Percentiles rank a stretch among this genome's conserved stretches.
phyloP scores from a whole-genome alignment of 768 basidiomycete genomes.

The Xerocomellus intermedius region DNA sequence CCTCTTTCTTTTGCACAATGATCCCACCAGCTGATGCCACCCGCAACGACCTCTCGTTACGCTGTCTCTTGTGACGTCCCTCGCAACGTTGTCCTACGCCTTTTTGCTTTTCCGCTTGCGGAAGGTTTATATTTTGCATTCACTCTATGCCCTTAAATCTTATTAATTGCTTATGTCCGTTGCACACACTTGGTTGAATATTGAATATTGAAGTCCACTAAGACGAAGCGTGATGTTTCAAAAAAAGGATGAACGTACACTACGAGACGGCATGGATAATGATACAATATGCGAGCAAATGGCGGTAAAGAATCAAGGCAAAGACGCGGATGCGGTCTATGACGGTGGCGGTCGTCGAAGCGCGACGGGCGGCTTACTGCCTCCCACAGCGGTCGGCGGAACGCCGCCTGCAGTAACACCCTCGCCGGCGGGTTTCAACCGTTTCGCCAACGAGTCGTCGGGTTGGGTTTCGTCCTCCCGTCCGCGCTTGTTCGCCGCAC shows the following conservation, averaged over 20 bases:
- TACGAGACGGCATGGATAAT: conserved; percentile 15
- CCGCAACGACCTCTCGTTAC: conserved; percentile 22
- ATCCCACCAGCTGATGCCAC: conserved; percentile 8
- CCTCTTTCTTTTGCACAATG: background rate
- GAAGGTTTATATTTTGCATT: background rate
- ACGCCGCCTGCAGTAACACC: background rate
- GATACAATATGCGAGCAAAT: conserved; percentile 15
- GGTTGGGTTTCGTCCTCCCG: conserved; percentile 51
- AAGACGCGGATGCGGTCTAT: too few species aligned
- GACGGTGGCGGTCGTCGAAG: conserved; percentile 33
- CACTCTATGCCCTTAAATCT: conserved; percentile 10
- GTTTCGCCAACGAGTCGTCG: conserved; percentile 65
- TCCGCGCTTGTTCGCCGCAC: conserved; percentile 63
- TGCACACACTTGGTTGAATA: background rate
- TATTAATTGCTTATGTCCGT: conserved; percentile 19
- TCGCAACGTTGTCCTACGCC: conserved; percentile 14
- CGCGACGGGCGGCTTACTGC: conserved; percentile 33
- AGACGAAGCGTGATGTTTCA: background rate
- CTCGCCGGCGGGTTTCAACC: conserved; percentile 53
- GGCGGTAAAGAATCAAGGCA: background rate
- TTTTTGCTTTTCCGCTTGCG: conserved; percentile 5
- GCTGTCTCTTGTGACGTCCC: conserved; percentile 17
- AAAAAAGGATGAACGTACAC: background rate
- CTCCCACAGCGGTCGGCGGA: conserved; percentile 5
- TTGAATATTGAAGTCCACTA: background rate